These are phyloP conservation scores for Colletotrichum higginsianum DNA, from an alignment of 2,329 filamentous ascomycete species.

Conservation along the genomic window DNA sequence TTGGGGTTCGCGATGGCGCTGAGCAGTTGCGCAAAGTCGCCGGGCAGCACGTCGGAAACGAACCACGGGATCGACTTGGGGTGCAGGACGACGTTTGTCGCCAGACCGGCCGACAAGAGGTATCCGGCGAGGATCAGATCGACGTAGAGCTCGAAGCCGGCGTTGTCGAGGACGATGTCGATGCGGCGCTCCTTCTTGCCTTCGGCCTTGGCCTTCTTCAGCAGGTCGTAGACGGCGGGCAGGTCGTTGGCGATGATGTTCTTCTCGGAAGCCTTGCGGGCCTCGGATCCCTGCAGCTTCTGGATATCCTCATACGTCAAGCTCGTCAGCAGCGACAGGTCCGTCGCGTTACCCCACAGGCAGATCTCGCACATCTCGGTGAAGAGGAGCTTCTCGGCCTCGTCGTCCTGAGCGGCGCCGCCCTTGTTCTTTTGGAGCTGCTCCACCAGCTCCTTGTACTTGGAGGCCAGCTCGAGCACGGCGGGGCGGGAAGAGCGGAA, in stretches of 20 bases:
- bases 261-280: conserved; percentile 87
- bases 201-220: conserved; percentile 75
- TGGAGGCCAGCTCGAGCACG: conserved; percentile 84
- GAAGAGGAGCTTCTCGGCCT: conserved; percentile 85
- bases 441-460: conserved; percentile 81
- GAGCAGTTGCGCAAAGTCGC: conserved; percentile 87
- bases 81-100: conserved; percentile 89
- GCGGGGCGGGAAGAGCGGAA: conserved; percentile 93
- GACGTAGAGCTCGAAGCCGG: conserved; percentile 97
- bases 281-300: conserved; percentile 91
- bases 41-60: conserved; percentile 92
- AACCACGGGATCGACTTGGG: conserved; percentile 99
- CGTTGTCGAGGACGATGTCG: conserved; percentile 97
- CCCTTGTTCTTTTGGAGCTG: conserved; percentile 72
- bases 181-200: conserved; percentile 81
- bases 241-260: conserved; percentile 95
- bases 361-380: conserved; percentile 96
- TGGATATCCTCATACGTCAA: conserved; percentile 97
- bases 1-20: conserved; percentile 84
- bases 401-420: conserved; percentile 68
- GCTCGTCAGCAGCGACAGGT: conserved; percentile 90
- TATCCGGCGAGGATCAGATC: conserved; percentile 94
- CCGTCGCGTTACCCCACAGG: conserved; percentile 97
- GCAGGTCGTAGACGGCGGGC: conserved; percentile 76
- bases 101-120: conserved; percentile 85